Base-by-base conservation (phyloP, 768 basidiomycete genomes). In the Tricholoma furcatifolium region DNA sequence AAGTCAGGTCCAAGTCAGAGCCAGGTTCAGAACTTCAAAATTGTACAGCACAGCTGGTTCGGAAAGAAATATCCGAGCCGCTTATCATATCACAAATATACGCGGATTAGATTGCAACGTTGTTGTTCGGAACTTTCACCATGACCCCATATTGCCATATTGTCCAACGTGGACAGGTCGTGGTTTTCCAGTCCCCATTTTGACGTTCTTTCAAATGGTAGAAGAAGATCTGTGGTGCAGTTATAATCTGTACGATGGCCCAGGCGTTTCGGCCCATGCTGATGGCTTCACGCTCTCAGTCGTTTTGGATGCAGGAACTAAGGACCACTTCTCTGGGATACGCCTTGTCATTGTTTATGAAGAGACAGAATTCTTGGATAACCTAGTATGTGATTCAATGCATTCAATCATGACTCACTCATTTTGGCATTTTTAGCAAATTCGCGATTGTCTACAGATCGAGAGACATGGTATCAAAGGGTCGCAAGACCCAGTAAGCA, bases 251-350 rank as follows among this genome's bases (percentile, higher is more conserved):
- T 56, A 43, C 41, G 55, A 56, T 17, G 51, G 55, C 4, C 51
- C 55, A 18, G 31, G 45, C 24, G 11, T 21, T 39, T 43, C 55
- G 14, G 31, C 32, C 24, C 31, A 40, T n/a, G 45, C 39, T 21
- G 53, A 51, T 46, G 42, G 46, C 35, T 58, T 48, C 41, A 48
- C 54, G 57, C 32, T 54, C 18, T 54, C 57, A 32, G 45, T 55
- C 27, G 57, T 58, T 23, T 35, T 58, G 21, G 57, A 58, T 6
- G 53, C 40, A 9, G 53, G 40, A 3, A 45, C 41, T 6, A 32
- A 17, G 34, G 38, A 27, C 27, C 14, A 34, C 31, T 58, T 58
- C 18, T 31, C 41, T 24, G 53, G 45, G 8, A 54, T 58, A 46
- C 44, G 53, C 21, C 20, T 58, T 12, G 41, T 54, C 11, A 39